Evolutionary conservation across 2,329 filamentous ascomycete genomes (phyloP).

Genomic region (Arthroderma uncinatum): DNA sequence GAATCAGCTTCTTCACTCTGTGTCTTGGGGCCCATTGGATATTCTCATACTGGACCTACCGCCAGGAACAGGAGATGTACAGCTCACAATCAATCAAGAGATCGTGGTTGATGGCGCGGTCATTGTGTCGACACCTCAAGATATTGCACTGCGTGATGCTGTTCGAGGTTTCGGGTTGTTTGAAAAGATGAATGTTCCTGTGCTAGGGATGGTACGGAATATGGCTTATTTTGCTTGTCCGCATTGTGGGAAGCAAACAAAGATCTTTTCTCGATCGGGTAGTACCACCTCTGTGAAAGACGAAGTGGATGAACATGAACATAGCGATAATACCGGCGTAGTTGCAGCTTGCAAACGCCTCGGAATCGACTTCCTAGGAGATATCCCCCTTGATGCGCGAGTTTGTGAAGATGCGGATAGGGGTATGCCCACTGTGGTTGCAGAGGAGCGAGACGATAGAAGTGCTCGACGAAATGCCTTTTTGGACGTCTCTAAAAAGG

Average conservation of each 20-base stretch:
- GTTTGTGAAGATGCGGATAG: slow-evolving; percentile 81
- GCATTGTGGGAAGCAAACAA: slow-evolving; percentile 60
- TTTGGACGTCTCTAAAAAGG: slow-evolving; percentile 52
- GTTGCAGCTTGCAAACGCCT: slow-evolving; percentile 58
- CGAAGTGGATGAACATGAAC: slow-evolving; percentile 10
- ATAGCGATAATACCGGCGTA: slow-evolving; percentile 48
- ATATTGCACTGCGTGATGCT: slow-evolving; percentile 82
- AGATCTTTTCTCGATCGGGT: slow-evolving; percentile 53
- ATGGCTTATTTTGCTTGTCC: slow-evolving; percentile 80
- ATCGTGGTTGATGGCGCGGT: slow-evolving; percentile 72
- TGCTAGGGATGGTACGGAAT: slow-evolving; percentile 79
- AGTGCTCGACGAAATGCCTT: slow-evolving; percentile 65
- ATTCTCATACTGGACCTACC: slow-evolving; percentile 82
- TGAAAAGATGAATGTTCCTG: slow-evolving; percentile 65
- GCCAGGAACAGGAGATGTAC: slow-evolving; percentile 88
- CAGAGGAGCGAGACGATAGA: slow-evolving; percentile 53
- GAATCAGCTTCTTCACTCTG: slow-evolving; percentile 88
- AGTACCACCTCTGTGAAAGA: slow-evolving; percentile 12
- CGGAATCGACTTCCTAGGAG: slow-evolving; percentile 67
- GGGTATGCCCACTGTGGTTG: slow-evolving; percentile 81
- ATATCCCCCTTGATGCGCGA: slow-evolving; percentile 74
- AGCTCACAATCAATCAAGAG: slow-evolving; percentile 94
- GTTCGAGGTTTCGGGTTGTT: slow-evolving; percentile 91
- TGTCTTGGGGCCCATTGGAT: slow-evolving; percentile 85
- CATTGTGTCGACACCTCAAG: slow-evolving; percentile 87